phyloP scores from a whole-genome alignment of 2,329 filamentous ascomycete species.

The Fusarium sp. region DNA sequence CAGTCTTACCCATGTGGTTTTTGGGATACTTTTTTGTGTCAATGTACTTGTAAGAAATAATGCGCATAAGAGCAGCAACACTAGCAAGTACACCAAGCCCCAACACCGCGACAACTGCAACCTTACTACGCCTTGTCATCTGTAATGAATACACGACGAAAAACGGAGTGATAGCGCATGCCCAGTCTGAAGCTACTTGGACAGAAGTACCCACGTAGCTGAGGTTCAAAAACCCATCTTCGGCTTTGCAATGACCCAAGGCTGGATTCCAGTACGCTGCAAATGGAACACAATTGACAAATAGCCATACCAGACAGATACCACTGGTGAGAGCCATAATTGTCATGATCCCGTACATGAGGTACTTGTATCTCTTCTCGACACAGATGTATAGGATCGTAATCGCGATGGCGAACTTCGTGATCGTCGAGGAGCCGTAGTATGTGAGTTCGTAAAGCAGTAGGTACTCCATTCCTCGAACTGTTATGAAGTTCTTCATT shows the following conservation, averaged over 20 bases:
- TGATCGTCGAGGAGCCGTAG: slow-evolving; percentile 21
- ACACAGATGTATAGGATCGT: slow-evolving; percentile 37
- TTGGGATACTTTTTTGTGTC: slow-evolving; percentile 19
- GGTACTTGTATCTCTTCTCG: slow-evolving; percentile 22
- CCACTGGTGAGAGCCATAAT: slow-evolving; percentile 15
- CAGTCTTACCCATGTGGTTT: slow-evolving; percentile 8
- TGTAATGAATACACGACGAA: slow-evolving; percentile 49
- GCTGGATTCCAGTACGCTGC: slow-evolving; percentile 32
- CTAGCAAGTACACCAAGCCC: slow-evolving; percentile 33
- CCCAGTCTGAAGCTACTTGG: slow-evolving; percentile 49
- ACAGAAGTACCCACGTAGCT: slow-evolving; percentile 39
- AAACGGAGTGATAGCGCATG: slow-evolving; percentile 50
- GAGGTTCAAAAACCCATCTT: slow-evolving; percentile 19
- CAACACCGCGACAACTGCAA: slow-evolving; percentile 24
- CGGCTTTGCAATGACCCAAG: slow-evolving; percentile 21
- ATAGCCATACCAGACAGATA: slow-evolving; percentile 24
- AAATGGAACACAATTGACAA: slow-evolving; percentile 29
- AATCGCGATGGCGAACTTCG: slow-evolving; percentile 34
- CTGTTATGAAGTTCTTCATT: slow-evolving; percentile 12
- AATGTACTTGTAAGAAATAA: slow-evolving; percentile 34
- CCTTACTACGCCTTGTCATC: slow-evolving; percentile 46
- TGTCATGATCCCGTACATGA: slow-evolving; percentile 27
- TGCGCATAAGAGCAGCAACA: slow-evolving; percentile 34
- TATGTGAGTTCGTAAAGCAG: slow-evolving; percentile 33
- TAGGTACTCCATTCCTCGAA: slow-evolving; percentile 32